phyloP scores from a whole-genome alignment of 345 rosid species.

The Eucalyptus pauciflora region DNA sequence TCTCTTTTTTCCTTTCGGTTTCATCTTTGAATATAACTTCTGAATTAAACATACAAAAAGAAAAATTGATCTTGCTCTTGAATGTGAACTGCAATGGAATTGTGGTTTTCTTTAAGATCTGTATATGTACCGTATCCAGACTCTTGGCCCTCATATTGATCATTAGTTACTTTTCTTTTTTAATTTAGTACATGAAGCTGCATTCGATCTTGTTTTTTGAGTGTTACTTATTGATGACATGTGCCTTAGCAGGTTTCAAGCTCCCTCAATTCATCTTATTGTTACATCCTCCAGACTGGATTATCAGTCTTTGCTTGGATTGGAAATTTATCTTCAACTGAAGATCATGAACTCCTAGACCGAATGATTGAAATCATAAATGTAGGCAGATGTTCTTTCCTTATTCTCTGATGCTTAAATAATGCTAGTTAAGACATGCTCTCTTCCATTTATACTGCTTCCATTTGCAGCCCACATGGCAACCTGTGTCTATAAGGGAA shows the following conservation, averaged over 20 bases:
- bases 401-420: neutral
- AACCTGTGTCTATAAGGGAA: constrained; percentile 61
- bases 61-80: neutral
- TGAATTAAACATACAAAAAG: neutral
- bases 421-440: neutral
- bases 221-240: neutral
- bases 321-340: constrained; percentile 53
- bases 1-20: neutral
- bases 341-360: constrained; percentile 67
- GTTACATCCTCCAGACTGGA: constrained; percentile 66
- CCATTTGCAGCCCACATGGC: constrained; percentile 55
- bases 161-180: neutral
- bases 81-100: neutral
- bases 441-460: neutral
- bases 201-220: neutral
- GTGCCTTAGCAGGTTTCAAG: constrained; percentile 40
- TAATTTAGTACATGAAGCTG: neutral
- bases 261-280: constrained; percentile 68
- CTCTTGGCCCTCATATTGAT: neutral
- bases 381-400: constrained; percentile 22
- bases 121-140: neutral
- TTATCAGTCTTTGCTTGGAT: constrained; percentile 56
- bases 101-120: neutral
- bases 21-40: neutral
- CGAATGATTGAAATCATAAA: constrained; percentile 63